Conservation (phyloP, 1,284 basidiomycete genomes). For the Meripilus lineatus region DNA sequence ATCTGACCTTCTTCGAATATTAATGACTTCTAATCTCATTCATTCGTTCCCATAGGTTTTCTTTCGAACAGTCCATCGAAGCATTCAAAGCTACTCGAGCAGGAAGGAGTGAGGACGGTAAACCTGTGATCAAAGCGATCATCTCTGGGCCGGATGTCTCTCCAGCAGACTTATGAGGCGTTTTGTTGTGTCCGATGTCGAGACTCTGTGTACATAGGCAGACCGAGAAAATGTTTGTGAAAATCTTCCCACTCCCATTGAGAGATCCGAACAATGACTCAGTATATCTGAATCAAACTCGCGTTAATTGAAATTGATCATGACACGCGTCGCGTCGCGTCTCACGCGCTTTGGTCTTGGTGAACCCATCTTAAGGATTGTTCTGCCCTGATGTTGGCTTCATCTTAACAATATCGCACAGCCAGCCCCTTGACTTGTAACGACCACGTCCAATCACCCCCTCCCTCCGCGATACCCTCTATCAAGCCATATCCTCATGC, state of each 20-base stretch:
- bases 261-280: no score
- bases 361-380: no score
- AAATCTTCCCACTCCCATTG: no score
- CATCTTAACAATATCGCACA: no score
- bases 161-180: constrained; percentile 24
- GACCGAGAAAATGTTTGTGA: no score
- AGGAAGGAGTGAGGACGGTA: constrained; percentile 78
- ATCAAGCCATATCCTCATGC: constrained; percentile 10
- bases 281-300: no score
- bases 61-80: constrained; percentile 66
- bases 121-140: constrained; percentile 69
- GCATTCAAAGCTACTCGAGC: constrained; percentile 79
- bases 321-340: no score
- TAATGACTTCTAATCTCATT: constrained; percentile 9
- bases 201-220: background rate
- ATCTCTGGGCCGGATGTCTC: constrained; percentile 70
- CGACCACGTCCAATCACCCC: background rate
- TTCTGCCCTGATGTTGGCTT: no score
- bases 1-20: constrained; percentile 4
- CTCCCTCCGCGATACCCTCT: background rate
- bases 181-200: no score
- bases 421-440: no score
- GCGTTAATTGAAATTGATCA: no score
- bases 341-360: no score
- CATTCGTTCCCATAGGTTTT: constrained; percentile 51